Evolutionary conservation across 2,329 filamentous ascomycete species (phyloP).

Genomic region (Diaporthe ampelina): DNA sequence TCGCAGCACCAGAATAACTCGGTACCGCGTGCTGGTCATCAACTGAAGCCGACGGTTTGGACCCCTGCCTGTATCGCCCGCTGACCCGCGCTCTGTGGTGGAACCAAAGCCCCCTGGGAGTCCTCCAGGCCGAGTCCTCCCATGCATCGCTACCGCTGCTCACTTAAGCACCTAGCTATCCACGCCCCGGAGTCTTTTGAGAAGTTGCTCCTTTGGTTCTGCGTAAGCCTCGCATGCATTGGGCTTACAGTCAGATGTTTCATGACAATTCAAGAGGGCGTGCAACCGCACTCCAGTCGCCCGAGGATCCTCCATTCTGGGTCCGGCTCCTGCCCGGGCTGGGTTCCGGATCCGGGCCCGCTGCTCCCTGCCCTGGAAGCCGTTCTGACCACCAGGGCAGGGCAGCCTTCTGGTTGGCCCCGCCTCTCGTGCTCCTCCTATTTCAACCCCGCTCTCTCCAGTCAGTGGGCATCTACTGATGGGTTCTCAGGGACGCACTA

Average conservation of each 20-base stretch:
- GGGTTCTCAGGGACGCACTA: background rate
- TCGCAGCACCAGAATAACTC: too few relatives aligned
- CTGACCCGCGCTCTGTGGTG: slow-evolving; percentile 5
- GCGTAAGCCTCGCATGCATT: too few relatives aligned
- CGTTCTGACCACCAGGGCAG: background rate
- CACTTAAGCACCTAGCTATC: too few relatives aligned
- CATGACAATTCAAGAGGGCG: background rate
- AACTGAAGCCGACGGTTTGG: background rate
- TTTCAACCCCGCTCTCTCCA: background rate
- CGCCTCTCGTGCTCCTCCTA: background rate
- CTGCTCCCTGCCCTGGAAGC: background rate
- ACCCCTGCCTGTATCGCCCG: background rate
- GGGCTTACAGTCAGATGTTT: too few relatives aligned
- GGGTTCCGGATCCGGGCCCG: slow-evolving; percentile 4
- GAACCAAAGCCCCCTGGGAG: slow-evolving; percentile 3
- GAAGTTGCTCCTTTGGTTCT: too few relatives aligned
- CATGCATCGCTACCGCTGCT: too few relatives aligned
- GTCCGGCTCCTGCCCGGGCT: background rate
- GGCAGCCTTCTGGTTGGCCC: background rate
- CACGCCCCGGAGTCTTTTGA: too few relatives aligned
- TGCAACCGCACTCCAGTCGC: background rate
- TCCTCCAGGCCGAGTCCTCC: too few relatives aligned
- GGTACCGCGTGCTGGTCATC: background rate
- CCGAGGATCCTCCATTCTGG: background rate
- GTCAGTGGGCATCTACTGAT: background rate